Conservation (phyloP, 306 rosid species). For the Begonia fuchsioides region DNA sequence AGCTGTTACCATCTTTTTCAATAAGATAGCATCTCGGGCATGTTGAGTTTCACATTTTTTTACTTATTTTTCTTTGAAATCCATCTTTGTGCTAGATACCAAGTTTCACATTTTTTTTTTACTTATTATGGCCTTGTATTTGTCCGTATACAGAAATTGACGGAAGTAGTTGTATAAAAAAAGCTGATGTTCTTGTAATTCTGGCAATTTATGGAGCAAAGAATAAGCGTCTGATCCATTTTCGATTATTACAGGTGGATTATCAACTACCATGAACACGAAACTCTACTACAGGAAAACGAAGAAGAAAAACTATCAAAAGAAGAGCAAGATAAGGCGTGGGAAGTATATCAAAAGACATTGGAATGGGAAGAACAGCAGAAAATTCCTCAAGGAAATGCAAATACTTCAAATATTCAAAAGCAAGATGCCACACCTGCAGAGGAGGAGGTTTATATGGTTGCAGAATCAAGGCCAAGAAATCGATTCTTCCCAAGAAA, state of each 20-base stretch:
- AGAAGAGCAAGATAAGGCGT: constrained; percentile 97
- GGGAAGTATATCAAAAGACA: constrained; percentile 71
- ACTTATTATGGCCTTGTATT: too few species aligned
- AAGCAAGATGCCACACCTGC: constrained; percentile 19
- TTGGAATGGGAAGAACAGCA: constrained; percentile 91
- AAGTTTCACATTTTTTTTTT: too few species aligned
- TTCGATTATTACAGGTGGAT: constrained; percentile 48
- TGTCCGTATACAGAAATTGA: too few species aligned
- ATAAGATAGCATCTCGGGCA: too few species aligned
- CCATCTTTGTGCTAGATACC: too few species aligned
- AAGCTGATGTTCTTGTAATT: too few species aligned
- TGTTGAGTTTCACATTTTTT: too few species aligned
- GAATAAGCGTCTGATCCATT: too few species aligned
- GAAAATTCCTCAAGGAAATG: constrained; percentile 40
- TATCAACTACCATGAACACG: constrained; percentile 76
- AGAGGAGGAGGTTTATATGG: constrained; percentile 12
- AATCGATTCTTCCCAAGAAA: constrained; percentile 32
- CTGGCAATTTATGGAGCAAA: too few species aligned
- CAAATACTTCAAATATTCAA: constrained; percentile 23
- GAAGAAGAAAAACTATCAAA: constrained; percentile 88
- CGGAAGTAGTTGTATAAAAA: too few species aligned
- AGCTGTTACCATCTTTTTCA: too few species aligned
- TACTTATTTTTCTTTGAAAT: too few species aligned
- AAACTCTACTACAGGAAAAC: constrained; percentile 78
- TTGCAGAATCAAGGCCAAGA: constrained; percentile 20